Evolutionary conservation across 2,329 filamentous ascomycete genomes (phyloP).

Genomic region (Pezicula rhizophila): DNA sequence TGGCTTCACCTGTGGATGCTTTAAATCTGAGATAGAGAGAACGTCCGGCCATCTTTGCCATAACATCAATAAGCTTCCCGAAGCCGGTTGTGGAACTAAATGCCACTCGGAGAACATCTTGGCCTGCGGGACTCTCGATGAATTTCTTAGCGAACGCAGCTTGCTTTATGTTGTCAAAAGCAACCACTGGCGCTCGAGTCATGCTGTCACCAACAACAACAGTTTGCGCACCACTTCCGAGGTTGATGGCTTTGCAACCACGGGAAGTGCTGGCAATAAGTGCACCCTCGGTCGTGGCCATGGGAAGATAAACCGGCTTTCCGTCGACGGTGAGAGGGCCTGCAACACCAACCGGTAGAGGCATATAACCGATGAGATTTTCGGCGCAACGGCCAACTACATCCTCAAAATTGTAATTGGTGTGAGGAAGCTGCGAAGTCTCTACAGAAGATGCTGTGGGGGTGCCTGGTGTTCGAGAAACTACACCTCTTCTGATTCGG

Average conservation of each 20-base stretch:
- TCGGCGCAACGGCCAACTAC: slow-evolving; percentile 97
- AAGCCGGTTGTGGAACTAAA: slow-evolving; percentile 98
- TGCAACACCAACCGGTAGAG: slow-evolving; percentile 87
- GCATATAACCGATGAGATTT: slow-evolving; percentile 94
- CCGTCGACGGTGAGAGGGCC: slow-evolving; percentile 92
- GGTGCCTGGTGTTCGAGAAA: too few relatives aligned
- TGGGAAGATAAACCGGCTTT: slow-evolving; percentile 91
- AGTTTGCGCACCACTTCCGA: slow-evolving; percentile 85
- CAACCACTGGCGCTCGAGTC: slow-evolving; percentile 92
- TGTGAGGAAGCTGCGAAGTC: too few relatives aligned
- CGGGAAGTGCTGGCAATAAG: slow-evolving; percentile 88
- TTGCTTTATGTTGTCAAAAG: slow-evolving; percentile 81
- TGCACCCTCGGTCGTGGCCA: slow-evolving; percentile 98
- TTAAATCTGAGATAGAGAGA: slow-evolving; percentile 97
- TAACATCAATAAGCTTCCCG: slow-evolving; percentile 81
- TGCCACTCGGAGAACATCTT: slow-evolving; percentile 76
- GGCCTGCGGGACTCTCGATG: slow-evolving; percentile 87
- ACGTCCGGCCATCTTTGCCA: slow-evolving; percentile 87
- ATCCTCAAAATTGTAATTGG: too few relatives aligned
- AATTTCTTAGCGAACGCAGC: slow-evolving; percentile 92
- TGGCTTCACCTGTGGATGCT: slow-evolving; percentile 95
- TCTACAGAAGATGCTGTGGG: too few relatives aligned
- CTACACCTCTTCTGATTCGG: too few relatives aligned
- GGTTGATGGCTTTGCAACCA: slow-evolving; percentile 96
- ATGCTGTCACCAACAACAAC: slow-evolving; percentile 92